Base-by-base conservation (phyloP, 768 basidiomycete species). In the Lactifluus subvellereus region DNA sequence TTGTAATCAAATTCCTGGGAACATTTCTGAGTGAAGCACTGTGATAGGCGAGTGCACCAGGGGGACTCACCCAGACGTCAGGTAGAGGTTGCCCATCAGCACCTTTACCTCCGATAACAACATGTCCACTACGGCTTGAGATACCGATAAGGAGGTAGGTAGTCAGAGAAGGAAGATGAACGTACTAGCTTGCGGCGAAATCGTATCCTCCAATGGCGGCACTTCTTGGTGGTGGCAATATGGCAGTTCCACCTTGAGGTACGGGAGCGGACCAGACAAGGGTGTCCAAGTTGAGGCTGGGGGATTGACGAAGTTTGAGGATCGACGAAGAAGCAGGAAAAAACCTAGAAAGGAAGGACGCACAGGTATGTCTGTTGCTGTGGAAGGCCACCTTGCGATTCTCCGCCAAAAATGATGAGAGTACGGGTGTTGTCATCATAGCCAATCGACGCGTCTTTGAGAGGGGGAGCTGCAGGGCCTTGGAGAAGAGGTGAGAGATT, bases 151-250 rank as follows among this genome's bases (percentile, higher is more conserved):
- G 64, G 56, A 69, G 54, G 61, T 67, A 62, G 40, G 6, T 64
- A 27, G 51, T 50, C 13, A 35, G 45, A n/a, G 32, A 32, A 38
- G 57, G 49, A 68, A 55, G 37, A 61, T 51, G 40, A 27, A 81
- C 88, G 67, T 61, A 89, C 89, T 91, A 88, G 87, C 86, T 92
- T 11, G 89, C 88, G 50, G 89, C 90, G 66, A 81, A 82, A 75
- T 92, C 91, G 22, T 77, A 74, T 6, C 88, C 91, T 48, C 81
- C 76, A 45, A 90, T 69, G 33, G 86, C 83, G 45, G 81, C 80
- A 73, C 82, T 86, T 71, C 88, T 79, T 33, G 87, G 79, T 14
- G 87, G 77, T 8, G 90, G 90, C 7, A 72, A 72, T 0, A 69
- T 69, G 27, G 71, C 64, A 7, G 86, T 79, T 72, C 75, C 78